phyloP scores from a whole-genome alignment of 1,284 basidiomycete genomes.

The Cutaneotrichosporon cyanovorans region DNA sequence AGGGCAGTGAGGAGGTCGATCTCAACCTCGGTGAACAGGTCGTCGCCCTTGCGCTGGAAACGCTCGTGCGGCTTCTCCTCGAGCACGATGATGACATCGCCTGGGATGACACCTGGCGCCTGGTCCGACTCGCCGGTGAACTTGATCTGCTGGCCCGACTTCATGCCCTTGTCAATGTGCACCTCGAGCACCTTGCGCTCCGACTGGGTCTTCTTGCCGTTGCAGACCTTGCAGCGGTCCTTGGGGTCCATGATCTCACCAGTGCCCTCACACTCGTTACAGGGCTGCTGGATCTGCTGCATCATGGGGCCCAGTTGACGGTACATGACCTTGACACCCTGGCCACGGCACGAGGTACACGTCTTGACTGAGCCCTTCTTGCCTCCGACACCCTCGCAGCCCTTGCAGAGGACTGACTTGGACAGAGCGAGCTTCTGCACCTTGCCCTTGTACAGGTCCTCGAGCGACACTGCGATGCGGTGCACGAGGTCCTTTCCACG shows the following conservation, averaged over 20 bases:
- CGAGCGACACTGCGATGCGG: constrained; percentile 88
- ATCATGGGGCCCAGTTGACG: constrained; percentile 98
- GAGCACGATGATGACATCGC: constrained; percentile 94
- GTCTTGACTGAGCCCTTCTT: constrained; percentile 88
- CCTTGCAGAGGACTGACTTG: constrained; percentile 85
- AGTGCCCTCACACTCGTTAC: constrained; percentile 82
- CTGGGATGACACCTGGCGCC: constrained; percentile 78
- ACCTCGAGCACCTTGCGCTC: constrained; percentile 99
- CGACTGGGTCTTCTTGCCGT: constrained; percentile 88
- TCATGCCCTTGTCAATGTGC: constrained; percentile 99
- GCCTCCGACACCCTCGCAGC: constrained; percentile 93
- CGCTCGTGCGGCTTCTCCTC: constrained; percentile 90
- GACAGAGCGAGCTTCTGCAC: constrained; percentile 95
- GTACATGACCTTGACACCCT: constrained; percentile 83
- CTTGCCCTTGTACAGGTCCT: constrained; percentile 98
- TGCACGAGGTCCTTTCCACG: constrained; percentile 98
- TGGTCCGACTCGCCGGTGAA: constrained; percentile 97
- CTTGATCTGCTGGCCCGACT: constrained; percentile 89
- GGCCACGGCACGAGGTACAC: constrained; percentile 76
- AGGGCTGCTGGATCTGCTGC: constrained; percentile 95
- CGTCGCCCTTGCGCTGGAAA: constrained; percentile 90
- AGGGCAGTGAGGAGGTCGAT: constrained; percentile 91
- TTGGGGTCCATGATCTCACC: constrained; percentile 93
- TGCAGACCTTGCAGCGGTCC: constrained; percentile 88
- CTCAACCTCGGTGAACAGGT: constrained; percentile 79